Base-by-base conservation (phyloP, 148 eudicot species). In the Cornus suecica region DNA sequence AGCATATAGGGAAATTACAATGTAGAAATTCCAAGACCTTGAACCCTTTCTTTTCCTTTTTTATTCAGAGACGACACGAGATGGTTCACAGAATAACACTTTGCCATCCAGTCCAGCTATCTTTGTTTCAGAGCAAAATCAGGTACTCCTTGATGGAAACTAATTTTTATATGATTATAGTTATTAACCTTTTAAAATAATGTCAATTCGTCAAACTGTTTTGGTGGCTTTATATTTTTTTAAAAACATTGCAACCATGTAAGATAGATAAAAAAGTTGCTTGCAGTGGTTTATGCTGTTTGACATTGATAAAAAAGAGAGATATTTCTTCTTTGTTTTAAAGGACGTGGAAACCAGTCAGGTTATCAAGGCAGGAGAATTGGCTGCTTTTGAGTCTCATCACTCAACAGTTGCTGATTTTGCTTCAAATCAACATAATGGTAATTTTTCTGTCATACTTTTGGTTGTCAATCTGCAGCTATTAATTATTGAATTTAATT, bases 281-380 rank as follows among this genome's bases (percentile, higher is more conserved):
- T 68, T 20, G 67, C 14, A 5, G 24, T 54, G 65, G 79, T 69
- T 61, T 74, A 25, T 52, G 65, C 54, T 66, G 79, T 29, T 65
- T 64, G 66, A 78, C 58, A 48, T 58, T 76, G 42, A 74, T 37
- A 23, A 34, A 51, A 66, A 51, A 63, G 32, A 68, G 34, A 41
- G 66, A 69, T 60, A 32, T 75, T 54, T 45, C 34, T 31, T 27
- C 54, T 65, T 5, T 29, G 67, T 10, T 68, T 30, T 41, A 10
- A 66, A 73, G 58, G 41, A 58, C n/a, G 10, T 60, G 10, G 85
- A 78, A 66, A 68, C 74, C 69, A 70, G 37, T 83, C 84, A 76
- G 68, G 72, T 24, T 48, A 68, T 70, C 34, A 78, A 74, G 70
- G 66, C 63, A 70, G 27, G 66, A 10, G 68, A 28, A 37, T n/a